Base-by-base conservation (phyloP, 441 rosid species). In the Populus tomentosa region DNA sequence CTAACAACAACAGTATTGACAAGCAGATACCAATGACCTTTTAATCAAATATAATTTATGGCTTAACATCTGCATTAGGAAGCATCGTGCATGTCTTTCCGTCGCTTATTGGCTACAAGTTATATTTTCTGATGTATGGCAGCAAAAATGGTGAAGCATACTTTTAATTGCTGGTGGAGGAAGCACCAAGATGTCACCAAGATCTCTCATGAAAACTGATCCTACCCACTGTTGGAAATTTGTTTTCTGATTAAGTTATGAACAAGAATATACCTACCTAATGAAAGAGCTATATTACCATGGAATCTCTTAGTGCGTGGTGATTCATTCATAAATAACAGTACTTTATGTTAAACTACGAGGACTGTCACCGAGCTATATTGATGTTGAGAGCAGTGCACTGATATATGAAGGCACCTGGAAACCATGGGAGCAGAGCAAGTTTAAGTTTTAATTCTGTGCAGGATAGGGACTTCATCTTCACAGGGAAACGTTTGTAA, bases 221-320 rank as follows among this genome's bases (percentile, higher is more conserved):
- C 23, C 63, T 59, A n/a, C 56, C 56, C 56, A 1, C 56, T 0
- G 20, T 4, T 46, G 56, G 56, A 1, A 46, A 46, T 14, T 46
- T 1, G 3, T n/a, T 21, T 21, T 10, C n/a, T 20, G 1, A 20
- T 56, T n/a, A 18, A 56, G 62, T 1, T 4, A 46, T 46, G 56
- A 10, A 61, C 65, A 61, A 61, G 14, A 61, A 61, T 61, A 61
- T 23, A 23, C 50, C 42, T 69, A 33, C 23, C n/a, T 63, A 50
- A 30, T 50, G 10, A 0, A 10, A 23, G 23, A 9, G 3, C 65
- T 1, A 23, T 1, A 61, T 21, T 24, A 4, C n/a, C 18, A 38
- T 32, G 21, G 64, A 50, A 79, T 74, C 71, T 69, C 33, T 74
- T 63, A n/a, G 67, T 75, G 56, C 20, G 38, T 59, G 56, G 81